Evolutionary conservation across 2,329 filamentous ascomycete genomes (phyloP).

Genomic region (Lachnellula arida): DNA sequence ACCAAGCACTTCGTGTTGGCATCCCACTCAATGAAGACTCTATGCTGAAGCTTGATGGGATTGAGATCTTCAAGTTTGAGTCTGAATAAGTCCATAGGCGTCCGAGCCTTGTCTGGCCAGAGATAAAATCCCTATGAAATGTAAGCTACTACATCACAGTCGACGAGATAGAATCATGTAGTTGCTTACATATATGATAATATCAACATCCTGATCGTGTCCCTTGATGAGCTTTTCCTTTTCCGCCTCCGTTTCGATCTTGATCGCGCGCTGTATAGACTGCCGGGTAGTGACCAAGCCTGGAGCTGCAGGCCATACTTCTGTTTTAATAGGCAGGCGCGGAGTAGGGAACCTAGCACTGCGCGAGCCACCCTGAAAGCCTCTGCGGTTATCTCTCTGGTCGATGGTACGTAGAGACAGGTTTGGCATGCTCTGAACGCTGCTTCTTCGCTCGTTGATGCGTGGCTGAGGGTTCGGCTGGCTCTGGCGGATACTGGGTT

Average conservation of each 20-base stretch:
- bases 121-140: constrained; percentile 17
- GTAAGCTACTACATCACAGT: neutral
- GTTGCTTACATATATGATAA: neutral
- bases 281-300: neutral
- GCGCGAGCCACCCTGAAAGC: no score
- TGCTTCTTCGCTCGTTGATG: no score
- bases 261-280: neutral
- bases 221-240: neutral
- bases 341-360: neutral
- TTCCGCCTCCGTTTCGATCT: neutral
- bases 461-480: no score
- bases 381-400: no score
- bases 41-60: constrained; percentile 10
- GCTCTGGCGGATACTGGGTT: no score
- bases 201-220: neutral
- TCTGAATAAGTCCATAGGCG: constrained; percentile 15
- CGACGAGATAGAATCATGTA: neutral
- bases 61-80: constrained; percentile 20
- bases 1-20: constrained; percentile 9
- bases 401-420: no score
- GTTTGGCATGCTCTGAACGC: no score
- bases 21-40: constrained; percentile 21
- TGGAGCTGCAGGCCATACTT: neutral
- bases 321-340: neutral
- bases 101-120: constrained; percentile 17